Percentiles rank a stretch among this genome's conserved stretches.
These are phyloP conservation scores for Berkeleyomyces basicola DNA, from an alignment of 2,329 filamentous ascomycete species.

Conservation along the genomic window DNA sequence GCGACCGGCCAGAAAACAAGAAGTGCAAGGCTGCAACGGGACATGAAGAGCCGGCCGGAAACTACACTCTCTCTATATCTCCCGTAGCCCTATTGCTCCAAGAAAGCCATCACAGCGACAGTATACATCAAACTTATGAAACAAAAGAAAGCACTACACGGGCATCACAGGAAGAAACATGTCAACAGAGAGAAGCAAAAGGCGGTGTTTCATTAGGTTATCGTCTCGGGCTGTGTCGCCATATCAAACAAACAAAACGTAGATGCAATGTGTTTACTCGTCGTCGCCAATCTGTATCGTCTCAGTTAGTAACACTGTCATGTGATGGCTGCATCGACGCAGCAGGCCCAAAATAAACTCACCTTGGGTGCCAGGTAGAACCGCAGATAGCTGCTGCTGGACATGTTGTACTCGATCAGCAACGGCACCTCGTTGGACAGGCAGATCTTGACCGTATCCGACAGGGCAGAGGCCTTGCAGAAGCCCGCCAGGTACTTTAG, in stretches of 20 bases:
- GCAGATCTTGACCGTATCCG: conserved; percentile 71
- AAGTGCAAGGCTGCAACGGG: too few relatives aligned
- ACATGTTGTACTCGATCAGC: conserved; percentile 76
- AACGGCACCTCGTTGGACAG: conserved; percentile 93
- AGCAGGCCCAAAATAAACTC: conserved; percentile 19
- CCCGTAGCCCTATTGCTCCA: too few relatives aligned
- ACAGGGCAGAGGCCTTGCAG: conserved; percentile 88
- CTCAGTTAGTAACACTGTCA: neutral
- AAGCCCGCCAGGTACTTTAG: conserved; percentile 99
- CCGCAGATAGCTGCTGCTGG: conserved; percentile 72
- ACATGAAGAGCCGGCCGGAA: too few relatives aligned
- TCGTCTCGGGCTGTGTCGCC: conserved; percentile 7
- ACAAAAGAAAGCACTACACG: neutral
- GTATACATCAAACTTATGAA: too few relatives aligned
- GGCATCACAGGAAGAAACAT: neutral
- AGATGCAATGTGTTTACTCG: conserved; percentile 15
- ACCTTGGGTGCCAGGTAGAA: conserved; percentile 99
- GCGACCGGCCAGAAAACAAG: too few relatives aligned
- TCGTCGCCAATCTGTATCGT: conserved; percentile 19
- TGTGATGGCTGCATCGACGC: neutral
- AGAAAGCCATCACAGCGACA: too few relatives aligned
- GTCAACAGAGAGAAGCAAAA: neutral
- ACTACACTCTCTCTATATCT: too few relatives aligned
- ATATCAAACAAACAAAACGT: conserved; percentile 10
- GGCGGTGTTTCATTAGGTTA: neutral